Percentiles rank a stretch among this genome's conserved stretches.
phyloP scores from a whole-genome alignment of 2,329 filamentous ascomycete genomes.

The Chalaropsis ovoidea region DNA sequence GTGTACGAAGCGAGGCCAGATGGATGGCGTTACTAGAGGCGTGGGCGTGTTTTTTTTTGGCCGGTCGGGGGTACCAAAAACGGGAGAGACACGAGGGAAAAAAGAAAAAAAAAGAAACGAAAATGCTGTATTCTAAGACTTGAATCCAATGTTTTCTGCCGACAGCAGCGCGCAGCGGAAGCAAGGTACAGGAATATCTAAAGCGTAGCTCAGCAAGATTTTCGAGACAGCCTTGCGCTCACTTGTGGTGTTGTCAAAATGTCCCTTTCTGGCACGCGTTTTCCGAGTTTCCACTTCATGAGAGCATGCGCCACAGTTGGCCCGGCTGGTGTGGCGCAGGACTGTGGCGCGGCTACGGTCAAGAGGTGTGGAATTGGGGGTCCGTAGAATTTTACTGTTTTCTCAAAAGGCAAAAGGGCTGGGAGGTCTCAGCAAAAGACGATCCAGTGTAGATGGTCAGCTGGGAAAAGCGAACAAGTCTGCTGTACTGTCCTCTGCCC shows the following conservation, averaged over 20 bases:
- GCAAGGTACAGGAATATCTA: constrained; percentile 20
- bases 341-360: neutral
- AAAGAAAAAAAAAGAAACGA: constrained; percentile 8
- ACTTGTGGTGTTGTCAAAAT: constrained; percentile 25
- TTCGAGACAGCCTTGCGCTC: constrained; percentile 31
- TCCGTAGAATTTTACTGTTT: too few species aligned
- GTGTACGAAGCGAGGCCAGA: constrained; percentile 4
- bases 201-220: constrained; percentile 30
- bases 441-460: too few species aligned
- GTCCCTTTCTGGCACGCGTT: neutral
- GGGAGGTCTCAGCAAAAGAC: too few species aligned
- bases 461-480: too few species aligned
- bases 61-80: neutral
- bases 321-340: neutral
- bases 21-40: neutral
- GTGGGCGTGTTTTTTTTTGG: constrained; percentile 3
- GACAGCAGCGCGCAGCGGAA: constrained; percentile 1
- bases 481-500: too few species aligned
- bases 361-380: too few species aligned
- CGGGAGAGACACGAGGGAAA: neutral
- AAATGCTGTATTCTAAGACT: constrained; percentile 12
- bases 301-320: neutral
- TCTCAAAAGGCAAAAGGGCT: too few species aligned
- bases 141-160: neutral
- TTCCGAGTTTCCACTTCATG: neutral